phyloP scores from a whole-genome alignment of 2,329 filamentous ascomycete species.

The Colletotrichum graminicola region DNA sequence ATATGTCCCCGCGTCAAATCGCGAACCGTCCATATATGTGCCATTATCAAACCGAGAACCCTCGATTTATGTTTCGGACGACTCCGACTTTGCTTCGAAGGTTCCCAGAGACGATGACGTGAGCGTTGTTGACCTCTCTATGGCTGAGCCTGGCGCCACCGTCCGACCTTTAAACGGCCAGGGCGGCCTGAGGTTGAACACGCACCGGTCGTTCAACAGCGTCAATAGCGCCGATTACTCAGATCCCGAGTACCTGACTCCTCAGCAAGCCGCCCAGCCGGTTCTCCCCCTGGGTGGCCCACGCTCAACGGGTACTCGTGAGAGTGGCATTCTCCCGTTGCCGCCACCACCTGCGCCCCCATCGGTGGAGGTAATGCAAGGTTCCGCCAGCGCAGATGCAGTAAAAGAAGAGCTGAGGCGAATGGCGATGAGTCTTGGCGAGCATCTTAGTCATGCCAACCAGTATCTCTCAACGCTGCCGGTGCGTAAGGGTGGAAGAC shows the following conservation, averaged over 20 bases:
- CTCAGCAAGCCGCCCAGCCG: constrained; percentile 49
- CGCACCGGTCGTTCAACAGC: constrained; percentile 41
- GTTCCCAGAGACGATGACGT: constrained; percentile 46
- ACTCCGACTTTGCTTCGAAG: constrained; percentile 62
- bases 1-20: constrained; percentile 62
- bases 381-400: constrained; percentile 63
- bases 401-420: constrained; percentile 64
- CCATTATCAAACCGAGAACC: constrained; percentile 63
- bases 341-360: constrained; percentile 60
- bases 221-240: constrained; percentile 43
- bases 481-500: constrained; percentile 50
- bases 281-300: constrained; percentile 42
- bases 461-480: constrained; percentile 58
- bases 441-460: constrained; percentile 62
- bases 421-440: constrained; percentile 62
- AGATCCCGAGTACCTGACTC: constrained; percentile 44
- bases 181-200: constrained; percentile 35
- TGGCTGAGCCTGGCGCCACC: constrained; percentile 43
- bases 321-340: constrained; percentile 43
- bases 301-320: constrained; percentile 18
- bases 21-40: constrained; percentile 72
- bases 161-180: constrained; percentile 28
- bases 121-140: constrained; percentile 50
- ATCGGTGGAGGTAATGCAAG: constrained; percentile 66
- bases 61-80: constrained; percentile 72